phyloP scores from a whole-genome alignment of 2,329 filamentous ascomycete genomes.

The Fusarium paranaense region DNA sequence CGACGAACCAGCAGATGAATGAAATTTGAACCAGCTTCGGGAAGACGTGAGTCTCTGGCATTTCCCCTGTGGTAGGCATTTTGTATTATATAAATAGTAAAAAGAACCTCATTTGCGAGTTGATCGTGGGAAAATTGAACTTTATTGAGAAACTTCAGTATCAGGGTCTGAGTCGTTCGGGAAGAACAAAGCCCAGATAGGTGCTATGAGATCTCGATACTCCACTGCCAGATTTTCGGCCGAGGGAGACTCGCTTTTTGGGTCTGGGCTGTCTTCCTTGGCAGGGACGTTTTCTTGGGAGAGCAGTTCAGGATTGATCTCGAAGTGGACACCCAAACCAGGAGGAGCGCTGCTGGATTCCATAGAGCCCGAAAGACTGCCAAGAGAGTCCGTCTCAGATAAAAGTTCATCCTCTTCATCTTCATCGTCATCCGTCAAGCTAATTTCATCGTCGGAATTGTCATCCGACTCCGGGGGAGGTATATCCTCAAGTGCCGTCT shows the following conservation, averaged over 20 bases:
- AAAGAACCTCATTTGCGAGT: not conserved
- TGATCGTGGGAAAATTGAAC: not conserved
- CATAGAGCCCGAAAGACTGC: not conserved
- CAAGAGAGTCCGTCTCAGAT: not conserved
- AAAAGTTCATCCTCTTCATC: not conserved
- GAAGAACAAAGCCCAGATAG: constrained; percentile 4
- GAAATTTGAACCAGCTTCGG: not conserved
- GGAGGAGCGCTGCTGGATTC: not conserved
- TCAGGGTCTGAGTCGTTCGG: constrained; percentile 4
- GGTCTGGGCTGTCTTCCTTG: not conserved
- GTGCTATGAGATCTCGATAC: not conserved
- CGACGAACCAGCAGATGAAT: not conserved
- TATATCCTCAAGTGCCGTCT: not conserved
- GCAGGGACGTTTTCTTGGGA: not conserved
- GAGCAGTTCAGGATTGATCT: constrained; percentile 1
- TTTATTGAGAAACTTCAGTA: not conserved
- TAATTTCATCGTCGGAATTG: not conserved
- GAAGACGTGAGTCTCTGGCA: no score
- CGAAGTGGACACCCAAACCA: not conserved
- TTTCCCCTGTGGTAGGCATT: not conserved
- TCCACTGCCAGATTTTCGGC: not conserved
- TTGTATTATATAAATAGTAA: not conserved
- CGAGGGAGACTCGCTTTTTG: not conserved
- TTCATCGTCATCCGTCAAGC: not conserved
- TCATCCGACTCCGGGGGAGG: not conserved